Evolutionary conservation across 768 basidiomycete species (phyloP), one percentile per base, ranked within the genome.

Genomic region (Lentinula edodes): DNA sequence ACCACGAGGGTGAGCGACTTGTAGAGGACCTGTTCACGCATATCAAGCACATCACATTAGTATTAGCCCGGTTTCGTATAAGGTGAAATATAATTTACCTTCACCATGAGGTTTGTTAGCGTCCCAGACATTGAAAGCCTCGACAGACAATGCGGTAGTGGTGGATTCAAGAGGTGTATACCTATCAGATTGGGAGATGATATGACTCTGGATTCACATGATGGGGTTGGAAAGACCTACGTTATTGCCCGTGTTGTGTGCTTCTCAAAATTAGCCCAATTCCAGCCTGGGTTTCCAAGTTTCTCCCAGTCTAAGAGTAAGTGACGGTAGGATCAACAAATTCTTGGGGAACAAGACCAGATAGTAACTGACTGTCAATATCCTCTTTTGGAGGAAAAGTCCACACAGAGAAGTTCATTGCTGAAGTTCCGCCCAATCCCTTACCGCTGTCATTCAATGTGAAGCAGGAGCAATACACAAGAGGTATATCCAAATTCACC

Each of bases 211-310:
- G 53, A 72, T 20, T n/a, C 10, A 3, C 16, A 74, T 2, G 73
- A 75, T 35, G 35, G 34, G 52, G 39, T 48, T 13, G 42, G 52
- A 34, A 39, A 16, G 13, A 65, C 72, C 28, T 34, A 81, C 79
- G 65, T 77, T 64, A 77, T 76, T 7, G 71, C 66, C 56, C 72
- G 75, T 61, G 69, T 70, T 5, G 71, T 73, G 62, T 78, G 78
- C 52, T 76, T 74, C 7, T 70, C 58, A 57, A 74, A 78, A 18
- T 76, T 73, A 0, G 72, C 66, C 80, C 80, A 84, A 64, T 82
- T 83, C 83, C 83, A 85, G 5, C 82, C 83, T 0, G 74, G 72
- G 61, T 84, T 84, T 6, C 83, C 83, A n/a, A 85, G 71, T 56
- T 72, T 71, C 65, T 83, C 82, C 52, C 78, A 71, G 6, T 63